Base-by-base conservation (phyloP, 495 filamentous ascomycete species). In the Acidiella bohemica region DNA sequence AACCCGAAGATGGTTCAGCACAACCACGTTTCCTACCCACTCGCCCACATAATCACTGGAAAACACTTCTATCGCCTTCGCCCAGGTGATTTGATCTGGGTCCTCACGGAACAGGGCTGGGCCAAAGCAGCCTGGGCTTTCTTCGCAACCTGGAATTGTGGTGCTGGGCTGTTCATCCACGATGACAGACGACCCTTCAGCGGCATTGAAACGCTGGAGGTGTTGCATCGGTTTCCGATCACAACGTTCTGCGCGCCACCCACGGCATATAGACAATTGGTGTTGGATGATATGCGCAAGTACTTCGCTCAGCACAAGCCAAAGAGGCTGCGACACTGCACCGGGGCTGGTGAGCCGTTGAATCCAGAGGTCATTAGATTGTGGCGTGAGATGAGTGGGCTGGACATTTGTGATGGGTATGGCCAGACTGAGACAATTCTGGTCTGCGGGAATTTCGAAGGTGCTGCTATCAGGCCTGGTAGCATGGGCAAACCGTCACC, bases 51-150 rank as follows among this genome's bases (percentile, higher is more conserved):
- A 17, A 22, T 52, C 34, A 52, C 49, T 0, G 49, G 49, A 23
- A 52, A 43, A 14, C 39, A 52, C 32, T 52, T 41, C 39, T 31
- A 44, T n/a, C 31, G 41, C 10, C 33, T 52, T 18, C 19, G 32
- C 12, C 39, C 44, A 1, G 44, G 44, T 16, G 11, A 39, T 2
- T 6, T 52, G 20, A 18, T 29, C 36, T 52, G 49, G 49, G 34
- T 37, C n/a, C 24, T 52, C 10, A 25, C 49, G 2, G 49, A 52
- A 31, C 49, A 52, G 41, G 49, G 46, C 13, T 52, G 49, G 49
- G 49, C 45, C 6, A 52, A 52, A 41, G 49, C 49, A 6, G 49
- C 49, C 8, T 52, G 49, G 49, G 49, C 49, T 9, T 52, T 39
- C 25, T 49, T 52, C 35, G 49, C 24, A 0, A 29, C 45, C 6